These are phyloP conservation scores for Sugiyamaella xylanicola DNA, from an alignment of 1,139 yeast species.

Conservation along the genomic window DNA sequence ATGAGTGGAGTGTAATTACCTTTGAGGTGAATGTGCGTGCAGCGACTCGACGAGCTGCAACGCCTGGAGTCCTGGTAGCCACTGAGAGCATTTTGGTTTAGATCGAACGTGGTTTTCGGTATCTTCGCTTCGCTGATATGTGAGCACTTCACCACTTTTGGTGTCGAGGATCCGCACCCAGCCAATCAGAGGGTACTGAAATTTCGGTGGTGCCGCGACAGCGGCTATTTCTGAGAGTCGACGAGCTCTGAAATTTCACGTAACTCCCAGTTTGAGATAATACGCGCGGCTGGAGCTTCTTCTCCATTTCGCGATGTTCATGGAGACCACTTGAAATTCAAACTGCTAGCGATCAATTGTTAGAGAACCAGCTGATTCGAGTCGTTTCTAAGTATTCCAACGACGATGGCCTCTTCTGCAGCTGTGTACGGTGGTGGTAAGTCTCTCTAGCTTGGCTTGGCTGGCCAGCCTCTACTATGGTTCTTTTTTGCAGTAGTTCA, in stretches of 20 bases:
- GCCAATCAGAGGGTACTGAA: conserved; percentile 17
- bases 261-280: too few species aligned
- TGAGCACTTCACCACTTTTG: conserved; percentile 10
- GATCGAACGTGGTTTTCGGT: neutral
- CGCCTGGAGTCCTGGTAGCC: conserved; percentile 6
- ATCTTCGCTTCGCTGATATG: neutral
- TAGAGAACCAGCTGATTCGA: too few species aligned
- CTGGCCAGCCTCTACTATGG: too few species aligned
- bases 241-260: neutral
- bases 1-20: conserved; percentile 5
- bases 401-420: conserved; percentile 39
- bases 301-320: too few species aligned
- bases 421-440: conserved; percentile 60
- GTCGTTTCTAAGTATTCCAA: too few species aligned
- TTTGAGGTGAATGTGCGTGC: conserved; percentile 4
- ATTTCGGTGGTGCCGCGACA: neutral
- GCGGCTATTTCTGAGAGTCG: neutral
- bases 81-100: conserved; percentile 7
- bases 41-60: conserved; percentile 9
- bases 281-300: too few species aligned
- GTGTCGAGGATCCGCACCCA: neutral
- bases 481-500: too few species aligned
- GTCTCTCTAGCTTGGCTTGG: conserved; percentile 25
- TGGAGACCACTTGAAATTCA: too few species aligned
- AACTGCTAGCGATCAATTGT: too few species aligned